A percentile compares a stretch with the other conserved stretches of the same genome.
phyloP scores from a whole-genome alignment of 495 filamentous ascomycete species.

The Trichoderma asperelloides region DNA sequence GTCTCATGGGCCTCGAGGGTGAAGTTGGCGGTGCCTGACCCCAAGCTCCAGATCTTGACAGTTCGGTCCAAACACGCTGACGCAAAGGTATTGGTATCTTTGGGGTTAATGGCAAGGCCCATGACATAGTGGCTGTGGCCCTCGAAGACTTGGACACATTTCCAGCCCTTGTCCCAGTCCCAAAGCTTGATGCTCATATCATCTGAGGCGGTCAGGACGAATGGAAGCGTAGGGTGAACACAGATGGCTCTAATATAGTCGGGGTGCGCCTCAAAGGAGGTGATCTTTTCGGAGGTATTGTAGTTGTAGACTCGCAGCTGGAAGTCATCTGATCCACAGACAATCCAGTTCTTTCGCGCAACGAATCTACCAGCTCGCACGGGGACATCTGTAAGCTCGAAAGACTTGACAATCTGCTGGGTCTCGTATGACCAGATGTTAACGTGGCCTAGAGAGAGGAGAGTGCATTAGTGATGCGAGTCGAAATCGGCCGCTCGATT shows the following conservation, averaged over 20 bases:
- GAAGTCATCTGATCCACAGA: constrained; percentile 97
- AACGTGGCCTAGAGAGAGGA: constrained; percentile 61
- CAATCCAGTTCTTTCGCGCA: constrained; percentile 98
- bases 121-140: constrained; percentile 98
- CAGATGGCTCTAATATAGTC: constrained; percentile 98
- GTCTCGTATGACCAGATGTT: constrained; percentile 99
- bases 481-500: neutral
- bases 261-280: constrained; percentile 94
- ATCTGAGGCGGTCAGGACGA: constrained; percentile 93
- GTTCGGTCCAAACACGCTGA: constrained; percentile 93
- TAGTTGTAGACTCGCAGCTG: constrained; percentile 93
- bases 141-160: constrained; percentile 95
- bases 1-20: constrained; percentile 96
- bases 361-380: constrained; percentile 95
- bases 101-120: constrained; percentile 99
- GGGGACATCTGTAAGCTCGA: constrained; percentile 98
- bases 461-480: neutral
- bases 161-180: constrained; percentile 99
- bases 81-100: constrained; percentile 96
- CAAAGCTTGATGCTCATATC: constrained; percentile 99
- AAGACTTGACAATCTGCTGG: constrained; percentile 95
- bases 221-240: constrained; percentile 94
- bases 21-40: constrained; percentile 82
- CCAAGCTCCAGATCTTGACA: constrained; percentile 97
- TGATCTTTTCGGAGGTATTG: constrained; percentile 99